Evolutionary conservation across 2,329 filamentous ascomycete genomes (phyloP).

Genomic region (Berkeleyomyces rouxiae): DNA sequence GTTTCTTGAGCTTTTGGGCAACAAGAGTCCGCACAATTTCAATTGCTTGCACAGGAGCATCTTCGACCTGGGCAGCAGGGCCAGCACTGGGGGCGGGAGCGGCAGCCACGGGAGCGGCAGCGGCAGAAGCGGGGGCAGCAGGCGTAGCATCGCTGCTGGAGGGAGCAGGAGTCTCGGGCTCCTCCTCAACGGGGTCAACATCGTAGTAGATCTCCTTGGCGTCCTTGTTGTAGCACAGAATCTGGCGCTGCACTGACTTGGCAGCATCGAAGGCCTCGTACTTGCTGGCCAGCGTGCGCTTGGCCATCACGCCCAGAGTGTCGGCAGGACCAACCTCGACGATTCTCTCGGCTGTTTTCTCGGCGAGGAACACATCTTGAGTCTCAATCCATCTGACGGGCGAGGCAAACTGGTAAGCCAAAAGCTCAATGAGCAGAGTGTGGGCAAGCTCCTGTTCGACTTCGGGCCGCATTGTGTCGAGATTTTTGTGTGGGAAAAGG

Average conservation of each 20-base stretch:
- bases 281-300: slow-evolving; percentile 85
- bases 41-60: slow-evolving; percentile 72
- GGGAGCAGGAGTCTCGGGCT: slow-evolving; percentile 46
- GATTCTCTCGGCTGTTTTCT: slow-evolving; percentile 90
- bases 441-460: slow-evolving; percentile 98
- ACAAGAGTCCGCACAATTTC: slow-evolving; percentile 82
- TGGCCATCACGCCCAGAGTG: slow-evolving; percentile 94
- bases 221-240: slow-evolving; percentile 98
- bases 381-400: slow-evolving; percentile 99
- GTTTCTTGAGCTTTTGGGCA: slow-evolving; percentile 96
- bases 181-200: slow-evolving; percentile 85
- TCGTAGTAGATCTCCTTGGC: slow-evolving; percentile 99
- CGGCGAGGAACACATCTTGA: slow-evolving; percentile 95
- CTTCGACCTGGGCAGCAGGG: slow-evolving; percentile 70
- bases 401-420: slow-evolving; percentile 97
- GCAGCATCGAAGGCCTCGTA: slow-evolving; percentile 98
- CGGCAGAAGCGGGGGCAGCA: slow-evolving; percentile 37
- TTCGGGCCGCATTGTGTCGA: slow-evolving; percentile 76
- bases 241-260: slow-evolving; percentile 88
- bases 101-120: slow-evolving; percentile 37
- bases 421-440: slow-evolving; percentile 92
- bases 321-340: slow-evolving; percentile 95
- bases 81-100: slow-evolving; percentile 56
- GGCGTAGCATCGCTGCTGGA: slow-evolving; percentile 34
- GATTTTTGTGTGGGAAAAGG: neutral